A percentile compares a stretch with the other conserved stretches of the same genome.
Evolutionary conservation across 768 basidiomycete genomes (phyloP).

Genomic region (Boletus rubescentipes): DNA sequence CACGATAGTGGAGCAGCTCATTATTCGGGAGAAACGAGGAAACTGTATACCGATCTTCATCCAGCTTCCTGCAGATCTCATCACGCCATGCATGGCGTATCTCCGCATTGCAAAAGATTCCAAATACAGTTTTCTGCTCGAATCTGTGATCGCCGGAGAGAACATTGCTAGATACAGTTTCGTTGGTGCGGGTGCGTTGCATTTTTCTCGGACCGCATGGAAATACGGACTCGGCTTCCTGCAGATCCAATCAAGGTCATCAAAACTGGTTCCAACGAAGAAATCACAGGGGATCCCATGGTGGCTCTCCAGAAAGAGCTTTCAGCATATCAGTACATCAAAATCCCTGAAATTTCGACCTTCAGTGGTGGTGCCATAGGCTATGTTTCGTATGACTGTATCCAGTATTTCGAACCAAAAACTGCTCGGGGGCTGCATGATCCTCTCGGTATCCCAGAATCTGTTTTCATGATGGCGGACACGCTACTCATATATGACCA

Average conservation of each 20-base stretch:
- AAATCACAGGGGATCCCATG: conserved; percentile 86
- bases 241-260: conserved; percentile 92
- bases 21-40: conserved; percentile 78
- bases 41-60: conserved; percentile 94
- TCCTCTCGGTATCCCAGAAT: conserved; percentile 85
- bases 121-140: conserved; percentile 92
- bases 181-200: conserved; percentile 82
- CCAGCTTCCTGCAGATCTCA: conserved; percentile 90
- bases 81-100: conserved; percentile 97
- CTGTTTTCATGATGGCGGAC: conserved; percentile 95
- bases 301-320: conserved; percentile 81
- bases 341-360: conserved; percentile 87
- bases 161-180: conserved; percentile 93
- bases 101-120: conserved; percentile 89
- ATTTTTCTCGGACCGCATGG: background rate
- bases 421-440: conserved; percentile 76
- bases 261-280: conserved; percentile 83
- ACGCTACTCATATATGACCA: conserved; percentile 97
- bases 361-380: conserved; percentile 98
- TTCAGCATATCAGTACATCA: conserved; percentile 82
- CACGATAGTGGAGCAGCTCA: conserved; percentile 70
- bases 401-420: conserved; percentile 96
- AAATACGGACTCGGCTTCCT: background rate
- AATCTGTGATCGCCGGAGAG: conserved; percentile 90
- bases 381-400: conserved; percentile 95